Evolutionary conservation across 495 filamentous ascomycete genomes (phyloP).

Genomic region (Daldinia childiae): DNA sequence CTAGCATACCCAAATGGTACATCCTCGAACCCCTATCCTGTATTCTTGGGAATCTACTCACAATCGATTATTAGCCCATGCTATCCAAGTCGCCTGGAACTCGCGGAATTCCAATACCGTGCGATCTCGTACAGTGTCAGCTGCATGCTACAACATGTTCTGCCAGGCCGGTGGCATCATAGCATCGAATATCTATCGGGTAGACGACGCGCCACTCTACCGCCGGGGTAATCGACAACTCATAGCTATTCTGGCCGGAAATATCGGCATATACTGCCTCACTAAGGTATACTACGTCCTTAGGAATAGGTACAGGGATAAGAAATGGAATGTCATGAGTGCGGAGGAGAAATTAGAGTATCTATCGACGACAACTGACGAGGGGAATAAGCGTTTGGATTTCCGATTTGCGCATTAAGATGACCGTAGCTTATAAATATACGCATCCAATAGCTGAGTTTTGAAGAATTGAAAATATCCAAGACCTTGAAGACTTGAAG

Average conservation of each 20-base stretch:
- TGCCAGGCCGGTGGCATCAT: constrained; percentile 72
- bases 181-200: constrained; percentile 70
- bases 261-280: constrained; percentile 63
- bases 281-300: constrained; percentile 71
- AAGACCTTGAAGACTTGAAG: no score
- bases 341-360: constrained; percentile 69
- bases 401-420: constrained; percentile 59
- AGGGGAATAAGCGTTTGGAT: constrained; percentile 78
- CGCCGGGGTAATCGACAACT: constrained; percentile 69
- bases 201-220: constrained; percentile 69
- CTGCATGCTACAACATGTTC: constrained; percentile 73
- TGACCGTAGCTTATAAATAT: not conserved
- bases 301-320: constrained; percentile 59
- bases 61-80: constrained; percentile 37
- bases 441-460: no score
- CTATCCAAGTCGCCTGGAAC: constrained; percentile 55
- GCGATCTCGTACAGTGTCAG: constrained; percentile 64
- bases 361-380: constrained; percentile 70
- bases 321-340: constrained; percentile 70
- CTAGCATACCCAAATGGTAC: constrained; percentile 66
- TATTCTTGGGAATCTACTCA: not conserved
- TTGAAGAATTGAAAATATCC: no score
- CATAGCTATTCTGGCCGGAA: constrained; percentile 64
- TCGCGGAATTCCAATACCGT: constrained; percentile 66
- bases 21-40: constrained; percentile 1